Evolutionary conservation across 352 stramenopile genomes (phyloP).

Genomic region (Pythium guiyangense): DNA sequence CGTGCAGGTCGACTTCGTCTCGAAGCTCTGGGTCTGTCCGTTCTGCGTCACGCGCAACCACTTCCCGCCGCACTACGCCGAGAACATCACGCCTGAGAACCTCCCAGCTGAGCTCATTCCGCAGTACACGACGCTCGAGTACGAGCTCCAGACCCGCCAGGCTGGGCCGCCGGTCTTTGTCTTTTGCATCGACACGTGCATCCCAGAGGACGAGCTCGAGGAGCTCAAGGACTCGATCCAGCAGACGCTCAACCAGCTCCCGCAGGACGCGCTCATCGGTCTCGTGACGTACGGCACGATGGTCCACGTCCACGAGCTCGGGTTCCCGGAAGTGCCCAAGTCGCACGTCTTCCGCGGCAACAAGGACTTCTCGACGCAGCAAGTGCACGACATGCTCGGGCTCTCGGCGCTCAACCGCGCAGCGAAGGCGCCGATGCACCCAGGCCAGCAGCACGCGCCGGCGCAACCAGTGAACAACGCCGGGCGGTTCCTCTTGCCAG

Average conservation of each 20-base stretch:
- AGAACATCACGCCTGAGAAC: slow-evolving; percentile 98
- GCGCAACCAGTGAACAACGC: slow-evolving; percentile 81
- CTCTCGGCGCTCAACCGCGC: slow-evolving; percentile 68
- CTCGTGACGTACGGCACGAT: slow-evolving; percentile 99
- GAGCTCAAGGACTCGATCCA: slow-evolving; percentile 98
- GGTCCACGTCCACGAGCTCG: slow-evolving; percentile 99
- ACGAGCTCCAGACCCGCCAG: slow-evolving; percentile 93
- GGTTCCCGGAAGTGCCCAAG: slow-evolving; percentile 94
- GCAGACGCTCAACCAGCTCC: slow-evolving; percentile 97
- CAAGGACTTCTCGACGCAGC: slow-evolving; percentile 95
- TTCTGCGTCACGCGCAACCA: slow-evolving; percentile 99
- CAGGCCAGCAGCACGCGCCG: slow-evolving; percentile 37
- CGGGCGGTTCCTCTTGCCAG: slow-evolving; percentile 94
- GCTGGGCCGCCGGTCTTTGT: slow-evolving; percentile 97
- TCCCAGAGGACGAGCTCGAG: slow-evolving; percentile 95
- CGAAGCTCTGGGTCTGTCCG: slow-evolving; percentile 99
- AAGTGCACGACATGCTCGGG: slow-evolving; percentile 96
- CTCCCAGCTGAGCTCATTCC: slow-evolving; percentile 98
- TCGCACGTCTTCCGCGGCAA: slow-evolving; percentile 98
- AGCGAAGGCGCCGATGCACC: slow-evolving; percentile 32
- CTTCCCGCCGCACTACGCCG: slow-evolving; percentile 93
- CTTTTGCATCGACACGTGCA: slow-evolving; percentile 98
- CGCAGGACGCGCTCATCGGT: slow-evolving; percentile 96
- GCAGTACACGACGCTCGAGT: slow-evolving; percentile 99
- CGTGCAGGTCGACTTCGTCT: slow-evolving; percentile 98